These are phyloP conservation scores for Paraphaeosphaeria sporulosa DNA, from an alignment of 2,329 filamentous ascomycete genomes.

Conservation along the genomic window DNA sequence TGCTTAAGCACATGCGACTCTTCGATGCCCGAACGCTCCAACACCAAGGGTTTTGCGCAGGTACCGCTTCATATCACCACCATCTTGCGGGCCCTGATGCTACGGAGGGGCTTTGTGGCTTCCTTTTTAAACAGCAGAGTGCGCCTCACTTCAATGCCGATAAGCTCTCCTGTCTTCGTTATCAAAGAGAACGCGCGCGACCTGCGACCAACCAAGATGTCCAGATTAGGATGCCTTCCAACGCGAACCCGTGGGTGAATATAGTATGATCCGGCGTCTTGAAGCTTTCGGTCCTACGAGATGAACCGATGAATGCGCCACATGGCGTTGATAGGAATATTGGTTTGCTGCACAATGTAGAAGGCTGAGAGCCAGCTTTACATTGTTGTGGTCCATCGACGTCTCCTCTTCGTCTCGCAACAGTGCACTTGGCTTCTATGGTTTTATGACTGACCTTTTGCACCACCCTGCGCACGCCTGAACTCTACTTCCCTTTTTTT, in stretches of 20 bases:
- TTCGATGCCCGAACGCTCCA: conserved; percentile 1
- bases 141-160: conserved; percentile 66
- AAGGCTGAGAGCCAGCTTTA: too few species aligned
- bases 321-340: conserved; percentile 48
- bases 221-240: conserved; percentile 63
- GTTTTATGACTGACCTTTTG: too few species aligned
- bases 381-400: too few species aligned
- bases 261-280: conserved; percentile 65
- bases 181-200: conserved; percentile 64
- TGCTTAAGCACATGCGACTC: not conserved
- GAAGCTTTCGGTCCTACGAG: conserved; percentile 60
- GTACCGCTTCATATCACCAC: not conserved
- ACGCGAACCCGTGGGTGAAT: conserved; percentile 61
- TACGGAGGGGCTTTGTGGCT: not conserved
- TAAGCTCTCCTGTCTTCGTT: conserved; percentile 58
- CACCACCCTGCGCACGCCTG: too few species aligned
- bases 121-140: conserved; percentile 40
- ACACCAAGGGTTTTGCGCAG: not conserved
- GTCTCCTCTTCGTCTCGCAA: too few species aligned
- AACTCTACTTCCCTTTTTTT: too few species aligned
- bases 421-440: too few species aligned
- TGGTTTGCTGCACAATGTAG: too few species aligned
- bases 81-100: not conserved
- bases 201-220: conserved; percentile 64
- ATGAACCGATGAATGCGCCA: conserved; percentile 61